A percentile compares a stretch with the other conserved stretches of the same genome.
These are phyloP conservation scores for Ambrosiella cleistominuta DNA, from an alignment of 2,329 filamentous ascomycete species.

Conservation along the genomic window DNA sequence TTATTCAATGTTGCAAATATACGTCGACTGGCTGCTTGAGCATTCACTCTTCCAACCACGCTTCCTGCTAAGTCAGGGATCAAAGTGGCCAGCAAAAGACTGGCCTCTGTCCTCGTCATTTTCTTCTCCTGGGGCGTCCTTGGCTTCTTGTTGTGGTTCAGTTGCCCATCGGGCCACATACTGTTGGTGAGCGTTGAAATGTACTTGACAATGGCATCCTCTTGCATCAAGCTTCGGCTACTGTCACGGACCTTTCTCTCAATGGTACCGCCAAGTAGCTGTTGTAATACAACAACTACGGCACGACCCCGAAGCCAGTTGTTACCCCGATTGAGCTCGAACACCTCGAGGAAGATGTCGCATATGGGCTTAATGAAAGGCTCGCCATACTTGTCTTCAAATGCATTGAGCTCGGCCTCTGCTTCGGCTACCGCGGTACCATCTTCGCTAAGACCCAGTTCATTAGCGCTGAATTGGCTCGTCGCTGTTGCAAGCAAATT, in stretches of 20 bases:
- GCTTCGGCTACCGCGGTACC: conserved; percentile 49
- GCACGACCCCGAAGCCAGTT: conserved; percentile 94
- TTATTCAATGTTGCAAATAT: conserved; percentile 90
- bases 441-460: conserved; percentile 34
- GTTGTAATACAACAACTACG: conserved; percentile 89
- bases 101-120: conserved; percentile 70
- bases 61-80: conserved; percentile 81
- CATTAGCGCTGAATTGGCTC: conserved; percentile 38
- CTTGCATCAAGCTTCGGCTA: conserved; percentile 53
- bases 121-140: conserved; percentile 58
- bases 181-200: conserved; percentile 53
- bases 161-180: conserved; percentile 63
- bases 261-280: conserved; percentile 86
- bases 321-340: conserved; percentile 85
- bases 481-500: conserved; percentile 69
- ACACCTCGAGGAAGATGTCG: conserved; percentile 89
- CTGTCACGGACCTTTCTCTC: conserved; percentile 87
- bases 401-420: conserved; percentile 83
- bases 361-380: conserved; percentile 98
- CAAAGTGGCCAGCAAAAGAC: conserved; percentile 72
- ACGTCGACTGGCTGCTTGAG: conserved; percentile 72
- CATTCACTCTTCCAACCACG: conserved; percentile 84
- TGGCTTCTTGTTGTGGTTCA: conserved; percentile 30
- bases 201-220: conserved; percentile 63
- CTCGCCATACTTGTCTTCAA: conserved; percentile 74